Base-by-base conservation (phyloP, 257 asterid genomes). In the Petrea volubilis region DNA sequence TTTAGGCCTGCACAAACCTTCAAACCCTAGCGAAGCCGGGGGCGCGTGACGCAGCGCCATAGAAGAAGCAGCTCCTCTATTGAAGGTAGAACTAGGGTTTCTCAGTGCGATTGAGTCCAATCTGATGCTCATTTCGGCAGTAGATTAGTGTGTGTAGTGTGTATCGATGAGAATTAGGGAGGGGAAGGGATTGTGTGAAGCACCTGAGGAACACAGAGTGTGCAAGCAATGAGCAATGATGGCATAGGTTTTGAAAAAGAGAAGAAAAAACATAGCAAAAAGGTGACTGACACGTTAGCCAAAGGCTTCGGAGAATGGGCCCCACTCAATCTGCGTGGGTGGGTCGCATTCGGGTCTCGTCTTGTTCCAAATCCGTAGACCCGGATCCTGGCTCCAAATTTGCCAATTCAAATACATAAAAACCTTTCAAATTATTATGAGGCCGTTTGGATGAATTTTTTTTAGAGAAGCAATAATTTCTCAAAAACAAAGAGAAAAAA, bases 11-110 rank as follows among this genome's bases (percentile, higher is more conserved):
- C 41, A 70, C 8, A 52, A 34, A 44, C 74, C 43, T 56, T 80
- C 67, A 71, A 83, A 79, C 80, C 89, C 83, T 75, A 83, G 68
- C 18, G 79, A 74, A 17, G 82, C 58, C 29, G 89, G 82, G 63
- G 79, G 79, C 73, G 82, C 70, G n/a, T 59, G 83, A 62, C 71
- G 64, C 38, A 76, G 56, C 53, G 84, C 77, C 85, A 75, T 81
- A 3, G 79, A 51, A 25, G 81, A 64, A 62, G 72, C 33, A 60
- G 80, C 24, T 71, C 75, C 24, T 71, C 75, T 61, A 17, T 18
- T 58, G 11, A 60, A 77, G 76, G 60, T 24, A 47, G 79, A 79
- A 56, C 61, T 71, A 64, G 79, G 85, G 74, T 72, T 86, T 52
- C 46, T 33, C 17, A 67, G 46, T 11, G 73, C 6, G 68, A 75